A percentile compares a stretch with the other conserved stretches of the same genome.
Evolutionary conservation across 352 stramenopile species (phyloP).

Genomic region (Pythium plurisporium): DNA sequence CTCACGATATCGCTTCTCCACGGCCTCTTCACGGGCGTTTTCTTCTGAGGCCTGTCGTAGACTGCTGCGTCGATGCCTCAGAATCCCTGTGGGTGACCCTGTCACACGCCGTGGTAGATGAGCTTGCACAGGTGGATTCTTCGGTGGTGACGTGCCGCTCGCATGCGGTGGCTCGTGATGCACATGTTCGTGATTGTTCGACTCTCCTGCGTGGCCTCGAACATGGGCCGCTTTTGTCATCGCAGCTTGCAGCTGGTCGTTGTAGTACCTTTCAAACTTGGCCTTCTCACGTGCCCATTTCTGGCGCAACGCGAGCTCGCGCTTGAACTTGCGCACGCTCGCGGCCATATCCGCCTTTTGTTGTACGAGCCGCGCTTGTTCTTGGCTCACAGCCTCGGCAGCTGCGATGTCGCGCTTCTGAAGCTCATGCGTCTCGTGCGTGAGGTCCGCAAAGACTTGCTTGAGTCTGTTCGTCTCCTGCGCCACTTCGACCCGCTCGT

Average conservation of each 20-base stretch:
- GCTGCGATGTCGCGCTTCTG: slow-evolving; percentile 74
- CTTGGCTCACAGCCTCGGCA: slow-evolving; percentile 64
- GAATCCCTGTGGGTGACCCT: slow-evolving; percentile 2
- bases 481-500: slow-evolving; percentile 42
- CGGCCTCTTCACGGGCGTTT: slow-evolving; percentile 12
- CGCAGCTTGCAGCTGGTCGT: slow-evolving; percentile 49
- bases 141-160: too few relatives aligned
- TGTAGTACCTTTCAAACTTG: slow-evolving; percentile 86
- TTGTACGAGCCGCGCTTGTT: slow-evolving; percentile 56
- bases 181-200: neutral
- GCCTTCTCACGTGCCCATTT: slow-evolving; percentile 77
- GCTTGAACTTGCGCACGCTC: slow-evolving; percentile 56
- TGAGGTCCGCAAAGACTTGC: slow-evolving; percentile 46
- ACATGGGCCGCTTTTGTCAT: slow-evolving; percentile 1
- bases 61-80: slow-evolving; percentile 10
- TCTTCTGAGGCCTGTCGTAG: neutral
- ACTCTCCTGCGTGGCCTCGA: neutral
- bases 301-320: slow-evolving; percentile 61
- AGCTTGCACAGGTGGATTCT: too few relatives aligned
- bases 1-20: slow-evolving; percentile 36
- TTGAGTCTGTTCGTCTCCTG: slow-evolving; percentile 69
- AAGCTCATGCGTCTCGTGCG: slow-evolving; percentile 65
- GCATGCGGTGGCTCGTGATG: too few relatives aligned
- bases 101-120: neutral
- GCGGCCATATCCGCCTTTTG: slow-evolving; percentile 67